phyloP scores from a whole-genome alignment of 2,329 filamentous ascomycete species.

The Cercospora brassicicola region DNA sequence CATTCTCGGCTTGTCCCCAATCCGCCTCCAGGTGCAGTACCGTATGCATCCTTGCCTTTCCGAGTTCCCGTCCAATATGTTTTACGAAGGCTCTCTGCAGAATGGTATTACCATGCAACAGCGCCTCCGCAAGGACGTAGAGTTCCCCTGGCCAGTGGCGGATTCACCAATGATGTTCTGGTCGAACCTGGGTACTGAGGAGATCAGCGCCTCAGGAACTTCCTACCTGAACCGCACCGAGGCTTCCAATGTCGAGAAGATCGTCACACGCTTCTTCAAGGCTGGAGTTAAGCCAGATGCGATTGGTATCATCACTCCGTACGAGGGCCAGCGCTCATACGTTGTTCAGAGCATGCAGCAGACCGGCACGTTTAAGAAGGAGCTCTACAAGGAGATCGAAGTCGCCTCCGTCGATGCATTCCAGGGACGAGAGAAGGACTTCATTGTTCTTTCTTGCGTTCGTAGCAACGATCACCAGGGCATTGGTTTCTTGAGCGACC shows the following conservation, averaged over 20 bases:
- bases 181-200: slow-evolving; percentile 96
- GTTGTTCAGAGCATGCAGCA: slow-evolving; percentile 99
- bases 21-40: slow-evolving; percentile 94
- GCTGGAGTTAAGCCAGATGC: slow-evolving; percentile 90
- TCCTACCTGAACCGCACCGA: slow-evolving; percentile 98
- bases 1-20: slow-evolving; percentile 84
- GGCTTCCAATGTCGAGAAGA: slow-evolving; percentile 96
- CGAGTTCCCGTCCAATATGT: slow-evolving; percentile 98
- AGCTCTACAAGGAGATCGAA: slow-evolving; percentile 97
- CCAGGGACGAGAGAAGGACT: slow-evolving; percentile 98
- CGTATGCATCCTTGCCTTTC: slow-evolving; percentile 98
- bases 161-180: slow-evolving; percentile 99
- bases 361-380: slow-evolving; percentile 95
- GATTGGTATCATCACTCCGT: slow-evolving; percentile 97
- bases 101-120: slow-evolving; percentile 92
- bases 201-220: slow-evolving; percentile 95
- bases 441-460: slow-evolving; percentile 95
- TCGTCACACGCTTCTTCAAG: slow-evolving; percentile 97
- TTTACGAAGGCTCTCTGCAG: slow-evolving; percentile 95
- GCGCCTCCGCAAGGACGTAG: slow-evolving; percentile 85
- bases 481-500: slow-evolving; percentile 97
- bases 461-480: slow-evolving; percentile 98
- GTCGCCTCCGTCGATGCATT: slow-evolving; percentile 98
- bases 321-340: slow-evolving; percentile 96
- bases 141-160: slow-evolving; percentile 94